Evolutionary conservation across 108 stramenopile species (phyloP).

Genomic region (Skeletonema menzelii): DNA sequence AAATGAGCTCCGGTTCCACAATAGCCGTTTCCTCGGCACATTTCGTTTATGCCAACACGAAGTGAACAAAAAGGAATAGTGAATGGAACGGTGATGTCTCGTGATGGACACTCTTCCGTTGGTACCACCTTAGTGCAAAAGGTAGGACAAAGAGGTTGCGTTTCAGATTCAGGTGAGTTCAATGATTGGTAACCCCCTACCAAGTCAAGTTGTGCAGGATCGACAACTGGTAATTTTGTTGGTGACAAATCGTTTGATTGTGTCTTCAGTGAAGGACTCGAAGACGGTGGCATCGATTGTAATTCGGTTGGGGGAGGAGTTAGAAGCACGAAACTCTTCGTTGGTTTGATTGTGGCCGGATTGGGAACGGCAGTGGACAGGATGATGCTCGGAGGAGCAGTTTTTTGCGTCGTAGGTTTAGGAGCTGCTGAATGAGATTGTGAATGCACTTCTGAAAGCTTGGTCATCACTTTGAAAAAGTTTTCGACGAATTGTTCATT

Average conservation of each 20-base stretch:
- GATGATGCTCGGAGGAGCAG: not conserved
- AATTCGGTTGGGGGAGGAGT: not conserved
- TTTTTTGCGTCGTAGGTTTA: not conserved
- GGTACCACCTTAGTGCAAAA: not conserved
- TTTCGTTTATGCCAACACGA: not conserved
- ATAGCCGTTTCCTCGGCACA: not conserved
- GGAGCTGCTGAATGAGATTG: not conserved
- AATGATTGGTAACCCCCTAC: no score
- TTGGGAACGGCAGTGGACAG: not conserved
- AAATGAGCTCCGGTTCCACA: not conserved
- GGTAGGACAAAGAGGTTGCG: not conserved
- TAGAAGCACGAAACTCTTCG: not conserved
- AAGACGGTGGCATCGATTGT: not conserved
- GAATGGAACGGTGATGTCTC: not conserved
- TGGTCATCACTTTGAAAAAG: conserved; percentile 6
- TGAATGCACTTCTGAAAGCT: not conserved
- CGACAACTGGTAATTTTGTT: not conserved
- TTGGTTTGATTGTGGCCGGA: not conserved
- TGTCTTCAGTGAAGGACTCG: not conserved
- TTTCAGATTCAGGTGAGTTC: not conserved
- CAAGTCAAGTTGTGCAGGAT: not conserved
- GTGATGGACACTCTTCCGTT: not conserved
- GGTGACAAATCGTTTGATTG: not conserved
- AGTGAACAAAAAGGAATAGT: not conserved
- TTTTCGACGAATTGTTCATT: not conserved